phyloP scores from a whole-genome alignment of 441 rosid species.

The Lepidium campestre region DNA sequence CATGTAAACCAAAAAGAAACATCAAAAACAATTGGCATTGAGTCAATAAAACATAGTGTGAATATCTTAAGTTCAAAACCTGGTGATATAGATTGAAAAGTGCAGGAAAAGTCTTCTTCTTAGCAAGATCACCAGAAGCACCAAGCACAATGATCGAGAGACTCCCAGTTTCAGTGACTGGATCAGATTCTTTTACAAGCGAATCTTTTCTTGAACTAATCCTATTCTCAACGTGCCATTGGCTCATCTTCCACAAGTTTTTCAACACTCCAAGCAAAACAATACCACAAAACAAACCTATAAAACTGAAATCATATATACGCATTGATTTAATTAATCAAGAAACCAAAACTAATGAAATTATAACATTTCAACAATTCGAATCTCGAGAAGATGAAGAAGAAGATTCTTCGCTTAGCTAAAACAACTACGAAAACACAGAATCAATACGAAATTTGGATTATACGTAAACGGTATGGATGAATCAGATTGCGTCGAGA shows the following conservation, averaged over 20 bases:
- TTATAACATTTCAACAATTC: background rate
- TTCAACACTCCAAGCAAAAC: background rate
- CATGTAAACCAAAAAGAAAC: background rate
- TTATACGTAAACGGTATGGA: background rate
- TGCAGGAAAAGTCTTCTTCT: slow-evolving; percentile 98
- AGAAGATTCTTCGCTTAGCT: background rate
- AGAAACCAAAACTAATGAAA: background rate
- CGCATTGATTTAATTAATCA: background rate
- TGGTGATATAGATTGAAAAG: slow-evolving; percentile 84
- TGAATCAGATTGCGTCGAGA: background rate
- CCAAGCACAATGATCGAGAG: slow-evolving; percentile 89
- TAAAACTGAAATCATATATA: background rate
- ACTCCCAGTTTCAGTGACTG: slow-evolving; percentile 62
- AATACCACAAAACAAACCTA: background rate
- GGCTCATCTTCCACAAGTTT: slow-evolving; percentile 42
- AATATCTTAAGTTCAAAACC: slow-evolving; percentile 31
- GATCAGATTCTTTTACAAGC: slow-evolving; percentile 39
- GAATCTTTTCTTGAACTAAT: slow-evolving; percentile 44
- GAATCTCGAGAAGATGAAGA: background rate
- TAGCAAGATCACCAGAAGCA: slow-evolving; percentile 99
- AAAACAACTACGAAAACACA: background rate
- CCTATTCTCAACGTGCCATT: slow-evolving; percentile 67
- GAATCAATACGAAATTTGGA: background rate
- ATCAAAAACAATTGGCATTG: background rate
- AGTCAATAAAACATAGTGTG: background rate